Conservation (phyloP, 139 green algal genomes). For the Edaphochlamys debaryana region DNA sequence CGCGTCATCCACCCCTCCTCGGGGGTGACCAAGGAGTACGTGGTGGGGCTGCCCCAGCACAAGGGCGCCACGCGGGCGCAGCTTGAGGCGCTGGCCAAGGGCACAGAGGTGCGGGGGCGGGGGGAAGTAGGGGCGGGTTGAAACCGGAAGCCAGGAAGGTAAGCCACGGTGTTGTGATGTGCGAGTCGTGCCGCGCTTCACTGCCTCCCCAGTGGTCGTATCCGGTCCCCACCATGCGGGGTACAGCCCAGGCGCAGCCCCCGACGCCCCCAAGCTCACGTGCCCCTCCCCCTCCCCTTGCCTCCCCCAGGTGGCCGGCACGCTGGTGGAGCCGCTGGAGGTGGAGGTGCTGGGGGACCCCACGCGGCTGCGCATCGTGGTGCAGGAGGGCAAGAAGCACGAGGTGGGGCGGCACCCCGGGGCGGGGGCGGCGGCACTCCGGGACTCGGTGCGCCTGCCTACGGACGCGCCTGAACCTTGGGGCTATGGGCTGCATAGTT, state of each 20-base stretch:
- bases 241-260: too few species aligned
- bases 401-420: slow-evolving; percentile 78
- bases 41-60: slow-evolving; percentile 63
- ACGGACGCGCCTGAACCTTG: too few species aligned
- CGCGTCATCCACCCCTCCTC: slow-evolving; percentile 66
- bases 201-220: too few species aligned
- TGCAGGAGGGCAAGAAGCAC: slow-evolving; percentile 86
- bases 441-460: too few species aligned
- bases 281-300: neutral
- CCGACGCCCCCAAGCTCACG: too few species aligned
- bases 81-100: slow-evolving; percentile 41
- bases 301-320: slow-evolving; percentile 52
- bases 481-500: too few species aligned
- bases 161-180: too few species aligned
- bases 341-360: slow-evolving; percentile 44
- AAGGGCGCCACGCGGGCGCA: slow-evolving; percentile 54
- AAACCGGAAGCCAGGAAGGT: too few species aligned
- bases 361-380: slow-evolving; percentile 68
- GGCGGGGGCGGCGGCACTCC: neutral
- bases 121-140: neutral
- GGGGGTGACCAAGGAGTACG: slow-evolving; percentile 79
- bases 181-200: too few species aligned
- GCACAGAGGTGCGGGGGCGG: neutral
- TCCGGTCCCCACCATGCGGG: too few species aligned
- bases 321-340: slow-evolving; percentile 47